Evolutionary conservation across 2,329 filamentous ascomycete species (phyloP).

Genomic region (Fulvia fulva): DNA sequence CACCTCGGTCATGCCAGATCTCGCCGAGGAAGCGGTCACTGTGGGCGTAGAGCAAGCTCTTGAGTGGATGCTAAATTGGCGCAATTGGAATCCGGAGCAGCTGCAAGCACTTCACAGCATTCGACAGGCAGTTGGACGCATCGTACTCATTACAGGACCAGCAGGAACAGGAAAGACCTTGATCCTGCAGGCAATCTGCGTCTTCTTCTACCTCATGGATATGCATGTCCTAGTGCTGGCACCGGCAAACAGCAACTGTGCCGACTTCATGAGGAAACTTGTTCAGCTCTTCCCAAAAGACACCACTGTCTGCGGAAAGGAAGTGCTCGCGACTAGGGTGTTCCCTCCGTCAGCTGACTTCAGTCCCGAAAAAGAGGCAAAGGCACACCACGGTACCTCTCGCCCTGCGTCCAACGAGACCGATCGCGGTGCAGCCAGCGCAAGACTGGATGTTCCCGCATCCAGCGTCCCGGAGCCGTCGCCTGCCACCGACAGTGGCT

Average conservation of each 20-base stretch:
- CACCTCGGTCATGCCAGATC: neutral
- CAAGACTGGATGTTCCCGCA: neutral
- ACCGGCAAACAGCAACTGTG: constrained; percentile 20
- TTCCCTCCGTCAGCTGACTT: constrained; percentile 13
- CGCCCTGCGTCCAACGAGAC: neutral
- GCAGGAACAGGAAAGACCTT: constrained; percentile 18
- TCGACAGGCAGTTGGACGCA: constrained; percentile 10
- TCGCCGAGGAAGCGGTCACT: neutral
- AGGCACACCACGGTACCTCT: neutral
- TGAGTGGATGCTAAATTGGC: constrained; percentile 11
- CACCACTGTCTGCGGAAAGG: neutral
- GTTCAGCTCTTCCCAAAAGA: constrained; percentile 12
- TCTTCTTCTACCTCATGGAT: constrained; percentile 19
- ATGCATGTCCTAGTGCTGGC: constrained; percentile 18
- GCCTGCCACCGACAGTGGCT: neutral
- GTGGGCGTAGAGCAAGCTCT: constrained; percentile 9
- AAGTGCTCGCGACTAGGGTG: constrained; percentile 14
- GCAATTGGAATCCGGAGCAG: constrained; percentile 19
- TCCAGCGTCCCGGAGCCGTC: neutral
- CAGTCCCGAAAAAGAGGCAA: constrained; percentile 6
- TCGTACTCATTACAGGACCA: constrained; percentile 18
- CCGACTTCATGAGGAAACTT: constrained; percentile 19
- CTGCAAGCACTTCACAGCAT: constrained; percentile 15
- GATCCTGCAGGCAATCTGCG: constrained; percentile 13
- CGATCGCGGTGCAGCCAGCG: neutral